Percentiles rank a stretch among this genome's conserved stretches.
Evolutionary conservation across 768 basidiomycete species (phyloP).

Genomic region (Hericium coralloides): DNA sequence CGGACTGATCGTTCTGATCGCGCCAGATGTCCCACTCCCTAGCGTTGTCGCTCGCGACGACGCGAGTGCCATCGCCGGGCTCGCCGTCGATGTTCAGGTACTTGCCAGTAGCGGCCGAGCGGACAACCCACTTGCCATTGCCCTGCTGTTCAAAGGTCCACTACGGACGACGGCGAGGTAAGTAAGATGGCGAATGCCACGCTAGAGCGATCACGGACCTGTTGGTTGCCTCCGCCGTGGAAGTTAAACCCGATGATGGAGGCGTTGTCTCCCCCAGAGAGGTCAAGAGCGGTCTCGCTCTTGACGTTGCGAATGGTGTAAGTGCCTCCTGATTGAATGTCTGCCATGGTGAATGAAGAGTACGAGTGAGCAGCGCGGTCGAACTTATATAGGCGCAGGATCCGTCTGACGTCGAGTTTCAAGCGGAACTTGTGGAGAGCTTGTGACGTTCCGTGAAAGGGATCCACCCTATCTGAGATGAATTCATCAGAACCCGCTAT

Average conservation of each 20-base stretch:
- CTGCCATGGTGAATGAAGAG: not conserved
- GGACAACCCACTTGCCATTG: constrained; percentile 32
- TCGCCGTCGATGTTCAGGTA: constrained; percentile 34
- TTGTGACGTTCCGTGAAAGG: no score
- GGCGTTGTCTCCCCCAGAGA: constrained; percentile 42
- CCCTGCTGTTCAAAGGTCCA: constrained; percentile 37
- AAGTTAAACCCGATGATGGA: constrained; percentile 41
- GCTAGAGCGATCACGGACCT: constrained; percentile 22
- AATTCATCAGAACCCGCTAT: no score
- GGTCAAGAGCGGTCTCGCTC: constrained; percentile 42
- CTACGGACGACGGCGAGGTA: constrained; percentile 19
- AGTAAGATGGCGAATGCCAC: not conserved
- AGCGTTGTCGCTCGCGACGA: constrained; percentile 29
- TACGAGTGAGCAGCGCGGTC: no score
- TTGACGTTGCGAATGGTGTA: constrained; percentile 45
- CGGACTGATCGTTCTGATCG: constrained; percentile 29
- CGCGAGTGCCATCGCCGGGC: constrained; percentile 28
- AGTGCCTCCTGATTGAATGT: constrained; percentile 24
- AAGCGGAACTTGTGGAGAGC: no score
- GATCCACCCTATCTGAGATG: no score
- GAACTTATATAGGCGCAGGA: no score
- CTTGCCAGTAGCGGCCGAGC: constrained; percentile 29
- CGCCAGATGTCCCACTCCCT: constrained; percentile 43
- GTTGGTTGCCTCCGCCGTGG: constrained; percentile 39
- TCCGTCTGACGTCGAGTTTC: no score